Conservation (phyloP, 257 asterid species). For the Hygrophila difformis region DNA sequence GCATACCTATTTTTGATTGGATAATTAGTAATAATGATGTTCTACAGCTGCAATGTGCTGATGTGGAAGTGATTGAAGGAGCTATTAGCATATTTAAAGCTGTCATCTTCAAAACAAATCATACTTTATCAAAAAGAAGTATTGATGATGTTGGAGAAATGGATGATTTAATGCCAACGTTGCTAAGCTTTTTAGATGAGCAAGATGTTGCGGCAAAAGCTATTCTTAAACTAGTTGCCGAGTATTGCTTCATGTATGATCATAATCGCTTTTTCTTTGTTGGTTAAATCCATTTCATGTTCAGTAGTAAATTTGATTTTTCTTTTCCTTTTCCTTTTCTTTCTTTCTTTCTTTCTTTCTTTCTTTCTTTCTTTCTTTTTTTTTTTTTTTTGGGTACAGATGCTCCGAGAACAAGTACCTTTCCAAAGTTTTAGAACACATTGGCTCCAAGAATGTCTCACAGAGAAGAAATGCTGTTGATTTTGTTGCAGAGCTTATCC, state of each 20-base stretch:
- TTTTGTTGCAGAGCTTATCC: constrained; percentile 53
- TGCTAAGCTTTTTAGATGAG: constrained; percentile 71
- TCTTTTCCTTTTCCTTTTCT: no score
- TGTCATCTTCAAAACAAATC: constrained; percentile 46
- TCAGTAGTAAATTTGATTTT: constrained; percentile 15
- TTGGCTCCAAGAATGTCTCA: constrained; percentile 38
- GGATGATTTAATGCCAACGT: constrained; percentile 49
- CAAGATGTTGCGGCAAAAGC: constrained; percentile 84
- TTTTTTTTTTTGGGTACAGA: constrained; percentile 30
- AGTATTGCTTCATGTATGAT: constrained; percentile 69
- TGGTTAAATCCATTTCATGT: no score
- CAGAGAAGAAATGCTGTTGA: constrained; percentile 77
- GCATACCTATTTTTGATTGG: not conserved
- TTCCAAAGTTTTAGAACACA: constrained; percentile 50
- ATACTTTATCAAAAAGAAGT: constrained; percentile 32
- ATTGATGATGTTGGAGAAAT: constrained; percentile 36
- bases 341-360: no score
- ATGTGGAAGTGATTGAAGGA: constrained; percentile 69
- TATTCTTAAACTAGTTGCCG: constrained; percentile 69
- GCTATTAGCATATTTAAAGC: constrained; percentile 64
- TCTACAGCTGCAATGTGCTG: constrained; percentile 54
- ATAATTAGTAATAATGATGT: constrained; percentile 18
- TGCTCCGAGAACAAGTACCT: constrained; percentile 51
- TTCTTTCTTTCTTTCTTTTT: no score
- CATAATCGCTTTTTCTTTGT: constrained; percentile 1